phyloP scores from a whole-genome alignment of 495 filamentous ascomycete genomes.

The Tuber calosporum region DNA sequence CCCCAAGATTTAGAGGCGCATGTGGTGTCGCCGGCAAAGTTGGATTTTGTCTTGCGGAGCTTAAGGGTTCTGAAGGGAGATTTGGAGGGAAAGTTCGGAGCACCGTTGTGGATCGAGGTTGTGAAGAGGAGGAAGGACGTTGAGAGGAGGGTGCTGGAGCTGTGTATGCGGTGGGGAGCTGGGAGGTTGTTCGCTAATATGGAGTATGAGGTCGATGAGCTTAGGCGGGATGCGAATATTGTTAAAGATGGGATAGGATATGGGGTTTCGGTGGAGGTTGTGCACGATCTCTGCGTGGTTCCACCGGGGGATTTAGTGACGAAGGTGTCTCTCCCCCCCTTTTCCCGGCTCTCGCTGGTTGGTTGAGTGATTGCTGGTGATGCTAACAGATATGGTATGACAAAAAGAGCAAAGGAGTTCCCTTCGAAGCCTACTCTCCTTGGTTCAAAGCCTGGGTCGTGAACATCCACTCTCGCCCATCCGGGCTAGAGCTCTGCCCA shows the following conservation, averaged over 20 bases:
- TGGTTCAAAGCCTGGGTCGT: slow-evolving; percentile 74
- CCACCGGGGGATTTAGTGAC: slow-evolving; percentile 56
- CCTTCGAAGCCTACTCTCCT: slow-evolving; percentile 77
- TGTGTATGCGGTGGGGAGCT: slow-evolving; percentile 66
- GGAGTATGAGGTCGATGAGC: slow-evolving; percentile 74
- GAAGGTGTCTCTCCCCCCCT: slow-evolving; percentile 20
- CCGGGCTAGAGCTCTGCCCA: slow-evolving; percentile 56
- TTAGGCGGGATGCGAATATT: slow-evolving; percentile 63
- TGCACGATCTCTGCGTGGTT: slow-evolving; percentile 78
- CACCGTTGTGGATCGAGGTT: slow-evolving; percentile 71
- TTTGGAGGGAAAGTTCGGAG: slow-evolving; percentile 58
- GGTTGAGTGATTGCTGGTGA: neutral
- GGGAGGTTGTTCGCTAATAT: slow-evolving; percentile 65
- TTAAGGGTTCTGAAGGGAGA: slow-evolving; percentile 59
- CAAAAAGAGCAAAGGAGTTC: slow-evolving; percentile 52
- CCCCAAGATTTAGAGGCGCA: slow-evolving; percentile 84
- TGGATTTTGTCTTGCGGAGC: slow-evolving; percentile 72
- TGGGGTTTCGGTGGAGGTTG: slow-evolving; percentile 56
- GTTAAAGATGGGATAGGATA: slow-evolving; percentile 54
- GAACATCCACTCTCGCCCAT: slow-evolving; percentile 60
- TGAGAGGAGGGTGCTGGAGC: slow-evolving; percentile 57
- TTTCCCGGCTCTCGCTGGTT: neutral
- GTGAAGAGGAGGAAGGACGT: slow-evolving; percentile 59
- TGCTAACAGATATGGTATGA: neutral
- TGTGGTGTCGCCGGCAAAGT: slow-evolving; percentile 59